Conservation (phyloP, 2,329 filamentous ascomycete species). For the Aureobasidium mangrovei region DNA sequence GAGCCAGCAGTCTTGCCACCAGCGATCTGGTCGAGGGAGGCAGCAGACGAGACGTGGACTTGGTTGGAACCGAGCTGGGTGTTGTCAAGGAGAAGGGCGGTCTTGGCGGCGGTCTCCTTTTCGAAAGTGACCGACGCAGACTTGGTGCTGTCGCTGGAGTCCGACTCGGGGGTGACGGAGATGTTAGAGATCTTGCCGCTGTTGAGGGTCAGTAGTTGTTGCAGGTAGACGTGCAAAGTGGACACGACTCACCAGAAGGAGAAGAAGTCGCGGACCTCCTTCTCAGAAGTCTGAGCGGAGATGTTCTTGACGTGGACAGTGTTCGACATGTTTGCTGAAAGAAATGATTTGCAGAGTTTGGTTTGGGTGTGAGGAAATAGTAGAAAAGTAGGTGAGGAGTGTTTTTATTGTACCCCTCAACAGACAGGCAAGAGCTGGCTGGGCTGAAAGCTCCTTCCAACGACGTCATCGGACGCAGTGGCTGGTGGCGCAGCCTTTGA, state of each 20-base stretch:
- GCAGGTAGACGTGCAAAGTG: neutral
- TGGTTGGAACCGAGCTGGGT: constrained; percentile 73
- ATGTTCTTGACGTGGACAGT: constrained; percentile 90
- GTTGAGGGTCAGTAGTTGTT: constrained; percentile 11
- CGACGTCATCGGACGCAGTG: too few species aligned
- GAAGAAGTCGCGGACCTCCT: constrained; percentile 94
- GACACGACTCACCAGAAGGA: constrained; percentile 65
- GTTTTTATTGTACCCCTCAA: neutral
- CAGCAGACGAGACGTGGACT: constrained; percentile 69
- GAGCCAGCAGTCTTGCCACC: constrained; percentile 50
- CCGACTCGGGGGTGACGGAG: constrained; percentile 57
- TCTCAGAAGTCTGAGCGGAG: constrained; percentile 68
- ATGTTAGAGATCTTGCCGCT: constrained; percentile 88
- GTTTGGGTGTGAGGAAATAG: neutral
- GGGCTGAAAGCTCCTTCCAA: too few species aligned
- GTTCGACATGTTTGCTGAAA: constrained; percentile 37
- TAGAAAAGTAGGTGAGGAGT: neutral
- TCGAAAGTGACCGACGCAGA: constrained; percentile 91
- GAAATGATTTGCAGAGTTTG: neutral
- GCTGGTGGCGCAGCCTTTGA: too few species aligned
- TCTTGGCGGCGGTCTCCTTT: constrained; percentile 94
- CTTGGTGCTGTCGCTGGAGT: constrained; percentile 55
- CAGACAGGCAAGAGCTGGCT: too few species aligned
- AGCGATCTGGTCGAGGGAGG: constrained; percentile 55
- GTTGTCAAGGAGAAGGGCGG: constrained; percentile 91